Evolutionary conservation across 345 rosid genomes (phyloP), one percentile per base, ranked within the genome.

Genomic region (Heritiera littoralis): DNA sequence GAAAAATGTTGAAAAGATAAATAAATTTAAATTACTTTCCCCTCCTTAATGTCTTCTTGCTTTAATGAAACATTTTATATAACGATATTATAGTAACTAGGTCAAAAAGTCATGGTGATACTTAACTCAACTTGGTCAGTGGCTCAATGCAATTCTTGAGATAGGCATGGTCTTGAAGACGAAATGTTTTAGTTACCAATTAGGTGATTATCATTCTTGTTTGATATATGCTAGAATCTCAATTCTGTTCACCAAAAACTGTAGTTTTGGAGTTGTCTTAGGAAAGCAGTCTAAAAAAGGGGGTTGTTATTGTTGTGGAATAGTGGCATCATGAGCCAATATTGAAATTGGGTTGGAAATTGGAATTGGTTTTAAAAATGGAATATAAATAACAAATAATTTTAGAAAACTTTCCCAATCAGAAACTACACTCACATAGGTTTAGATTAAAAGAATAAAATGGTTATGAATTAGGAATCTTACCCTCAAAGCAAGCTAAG

Each of bases 351-450:
- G 60, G 20, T 71, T 35, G 3, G 38, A 35, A 49, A 49, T 12
- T 49, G 75, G 45, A 49, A 28, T 8, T 70, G 55, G 45, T 30
- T 71, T 71, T 56, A 2, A 28, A 10, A 71, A 30, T 70, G 59
- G 10, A 56, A 71, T 49, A 51, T 71, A 51, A 60, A 28, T 49
- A 67, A 43, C 32, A 41, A 69, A 69, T 70, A 70, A 67, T 43
- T 67, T 3, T 52, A 52, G 46, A 52, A 35, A 32, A 28, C 60
- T 30, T 49, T 17, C 15, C 43, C 28, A 72, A 32, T 35, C 5
- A 13, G 9, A 35, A 52, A 14, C 74, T 32, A 1, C 28, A 30
- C 61, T 32, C 28, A 17, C 46, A 32, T 14, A 52, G 63, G 28
- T 32, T 72, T 15, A 17, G 46, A 72, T 72, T 52, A 17, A 52